phyloP scores from a whole-genome alignment of 106 monocot genomes.

The Allium sativum region DNA sequence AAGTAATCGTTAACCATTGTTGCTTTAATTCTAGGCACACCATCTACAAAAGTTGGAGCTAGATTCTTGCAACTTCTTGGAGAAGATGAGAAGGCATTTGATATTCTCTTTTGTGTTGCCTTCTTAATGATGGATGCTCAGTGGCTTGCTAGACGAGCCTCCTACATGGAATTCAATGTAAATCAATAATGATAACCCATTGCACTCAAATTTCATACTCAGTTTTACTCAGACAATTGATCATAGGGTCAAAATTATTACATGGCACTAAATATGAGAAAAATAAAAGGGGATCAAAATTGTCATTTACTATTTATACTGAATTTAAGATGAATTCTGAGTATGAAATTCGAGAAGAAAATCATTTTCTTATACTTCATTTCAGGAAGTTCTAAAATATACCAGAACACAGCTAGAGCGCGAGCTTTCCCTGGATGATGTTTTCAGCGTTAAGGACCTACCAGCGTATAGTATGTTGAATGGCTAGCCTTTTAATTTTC shows the following conservation, averaged over 20 bases:
- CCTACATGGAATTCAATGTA: constrained; percentile 96
- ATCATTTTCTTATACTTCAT: background rate
- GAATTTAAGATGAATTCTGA: background rate
- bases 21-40: constrained; percentile 19
- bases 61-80: constrained; percentile 48
- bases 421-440: constrained; percentile 49
- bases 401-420: constrained; percentile 60
- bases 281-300: no score
- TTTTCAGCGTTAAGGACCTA: constrained; percentile 40
- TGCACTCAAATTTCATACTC: no score
- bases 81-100: constrained; percentile 68
- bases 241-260: no score
- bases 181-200: background rate
- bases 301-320: background rate
- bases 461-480: constrained; percentile 34
- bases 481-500: background rate
- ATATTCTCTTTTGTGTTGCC: constrained; percentile 73
- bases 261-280: no score
- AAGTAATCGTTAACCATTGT: background rate
- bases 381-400: constrained; percentile 70
- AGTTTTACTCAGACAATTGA: no score
- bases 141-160: constrained; percentile 77
- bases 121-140: constrained; percentile 69
- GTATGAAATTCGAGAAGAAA: no score
- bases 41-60: constrained; percentile 31